These are phyloP conservation scores for Cardamine resedifolia DNA, from an alignment of 345 rosid genomes.

Conservation along the genomic window DNA sequence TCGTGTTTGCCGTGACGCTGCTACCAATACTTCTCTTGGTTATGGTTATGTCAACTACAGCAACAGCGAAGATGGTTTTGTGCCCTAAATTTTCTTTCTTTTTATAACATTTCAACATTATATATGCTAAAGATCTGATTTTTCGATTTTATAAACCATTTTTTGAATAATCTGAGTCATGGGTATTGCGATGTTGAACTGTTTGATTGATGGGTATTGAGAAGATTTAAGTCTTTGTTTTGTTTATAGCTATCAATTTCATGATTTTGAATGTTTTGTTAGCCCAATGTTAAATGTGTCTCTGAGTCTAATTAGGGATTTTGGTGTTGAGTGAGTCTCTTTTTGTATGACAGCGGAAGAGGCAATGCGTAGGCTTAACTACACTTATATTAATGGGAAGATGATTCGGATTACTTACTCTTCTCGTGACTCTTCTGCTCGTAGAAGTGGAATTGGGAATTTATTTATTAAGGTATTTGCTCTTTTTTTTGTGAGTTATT, in stretches of 20 bases:
- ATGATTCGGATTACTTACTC: constrained; percentile 86
- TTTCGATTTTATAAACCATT: neutral
- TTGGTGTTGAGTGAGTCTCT: neutral
- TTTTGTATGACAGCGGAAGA: constrained; percentile 56
- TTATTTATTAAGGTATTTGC: constrained; percentile 60
- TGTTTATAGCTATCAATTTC: neutral
- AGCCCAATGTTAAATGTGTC: neutral
- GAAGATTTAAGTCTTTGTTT: neutral
- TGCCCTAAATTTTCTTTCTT: neutral
- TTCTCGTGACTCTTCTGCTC: constrained; percentile 66
- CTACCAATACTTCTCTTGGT: constrained; percentile 74
- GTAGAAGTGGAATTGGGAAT: constrained; percentile 78
- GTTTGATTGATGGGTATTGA: neutral
- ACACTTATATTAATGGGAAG: constrained; percentile 64
- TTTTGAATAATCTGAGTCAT: constrained; percentile 6
- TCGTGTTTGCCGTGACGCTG: constrained; percentile 67
- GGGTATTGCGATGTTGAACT: neutral
- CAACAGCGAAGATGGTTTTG: constrained; percentile 68
- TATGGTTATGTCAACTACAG: constrained; percentile 91
- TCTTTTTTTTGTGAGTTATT: neutral
- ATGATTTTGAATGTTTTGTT: neutral
- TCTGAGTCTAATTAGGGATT: neutral
- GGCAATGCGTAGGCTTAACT: constrained; percentile 78
- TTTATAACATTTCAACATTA: neutral
- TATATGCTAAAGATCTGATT: neutral